A percentile compares a stretch with the other conserved stretches of the same genome.
phyloP scores from a whole-genome alignment of 1,284 basidiomycete species.

The Fomes fomentarius region DNA sequence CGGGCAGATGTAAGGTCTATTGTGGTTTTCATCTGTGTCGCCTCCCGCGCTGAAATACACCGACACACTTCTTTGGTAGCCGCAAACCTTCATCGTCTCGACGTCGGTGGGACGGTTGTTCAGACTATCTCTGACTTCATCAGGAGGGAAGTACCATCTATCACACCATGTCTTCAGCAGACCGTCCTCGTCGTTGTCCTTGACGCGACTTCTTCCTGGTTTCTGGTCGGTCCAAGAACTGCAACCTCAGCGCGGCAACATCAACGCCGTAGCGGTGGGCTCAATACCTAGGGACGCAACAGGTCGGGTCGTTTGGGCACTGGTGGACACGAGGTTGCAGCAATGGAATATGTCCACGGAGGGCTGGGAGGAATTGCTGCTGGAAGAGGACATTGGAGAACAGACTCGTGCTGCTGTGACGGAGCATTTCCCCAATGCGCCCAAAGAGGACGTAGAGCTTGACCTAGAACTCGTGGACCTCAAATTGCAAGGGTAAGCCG shows the following conservation, averaged over 20 bases:
- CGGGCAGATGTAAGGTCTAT: constrained; percentile 60
- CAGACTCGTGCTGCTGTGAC: constrained; percentile 47
- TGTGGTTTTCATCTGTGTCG: no score
- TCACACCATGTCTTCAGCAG: constrained; percentile 59
- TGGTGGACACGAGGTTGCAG: constrained; percentile 69
- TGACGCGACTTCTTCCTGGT: constrained; percentile 62
- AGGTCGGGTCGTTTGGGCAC: constrained; percentile 62
- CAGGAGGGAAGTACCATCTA: constrained; percentile 68
- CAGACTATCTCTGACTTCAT: constrained; percentile 63
- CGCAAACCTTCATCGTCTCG: constrained; percentile 68
- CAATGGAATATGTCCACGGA: constrained; percentile 67
- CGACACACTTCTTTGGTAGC: constrained; percentile 39
- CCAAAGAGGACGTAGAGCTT: constrained; percentile 47
- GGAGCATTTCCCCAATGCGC: constrained; percentile 40
- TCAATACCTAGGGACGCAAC: constrained; percentile 35
- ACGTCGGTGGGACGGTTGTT: constrained; percentile 71
- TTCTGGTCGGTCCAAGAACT: constrained; percentile 46
- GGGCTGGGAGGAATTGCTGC: constrained; percentile 65
- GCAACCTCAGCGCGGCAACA: constrained; percentile 52
- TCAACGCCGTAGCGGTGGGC: constrained; percentile 61
- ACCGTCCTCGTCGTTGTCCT: constrained; percentile 52
- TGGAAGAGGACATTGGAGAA: constrained; percentile 56
- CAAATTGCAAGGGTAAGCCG: constrained; percentile 63
- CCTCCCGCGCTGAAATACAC: no score
- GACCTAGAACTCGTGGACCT: constrained; percentile 75